Evolutionary conservation across 2,329 filamentous ascomycete genomes (phyloP).

Genomic region (Colletotrichum sp.): DNA sequence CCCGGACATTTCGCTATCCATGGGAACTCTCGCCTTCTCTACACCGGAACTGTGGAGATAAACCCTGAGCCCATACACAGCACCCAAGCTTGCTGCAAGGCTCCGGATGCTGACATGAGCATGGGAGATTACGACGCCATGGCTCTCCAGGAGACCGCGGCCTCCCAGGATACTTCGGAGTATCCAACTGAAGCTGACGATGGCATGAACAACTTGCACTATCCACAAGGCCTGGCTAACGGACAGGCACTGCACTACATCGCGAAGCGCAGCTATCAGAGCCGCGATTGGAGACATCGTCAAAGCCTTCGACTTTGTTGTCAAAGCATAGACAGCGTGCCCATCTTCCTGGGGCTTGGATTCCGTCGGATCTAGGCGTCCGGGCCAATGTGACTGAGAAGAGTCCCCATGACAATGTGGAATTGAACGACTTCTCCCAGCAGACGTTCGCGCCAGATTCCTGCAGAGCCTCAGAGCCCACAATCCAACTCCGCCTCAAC

Average conservation of each 20-base stretch:
- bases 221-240: not conserved
- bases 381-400: not conserved
- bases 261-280: not conserved
- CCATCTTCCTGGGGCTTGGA: not conserved
- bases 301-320: not conserved
- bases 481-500: not conserved
- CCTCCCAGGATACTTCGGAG: not conserved
- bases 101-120: not conserved
- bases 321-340: not conserved
- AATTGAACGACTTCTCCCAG: not conserved
- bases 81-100: too few relatives aligned
- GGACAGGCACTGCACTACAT: not conserved
- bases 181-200: not conserved
- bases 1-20: rapidly evolving
- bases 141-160: not conserved
- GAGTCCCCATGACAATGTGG: not conserved
- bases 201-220: not conserved
- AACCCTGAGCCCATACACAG: not conserved
- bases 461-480: not conserved
- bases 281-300: not conserved
- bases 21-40: not conserved
- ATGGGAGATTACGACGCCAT: not conserved
- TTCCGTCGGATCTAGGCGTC: not conserved
- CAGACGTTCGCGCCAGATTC: not conserved
- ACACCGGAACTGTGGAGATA: not conserved